Evolutionary conservation across 2,329 filamentous ascomycete genomes (phyloP).

Genomic region (Dothistroma pini): DNA sequence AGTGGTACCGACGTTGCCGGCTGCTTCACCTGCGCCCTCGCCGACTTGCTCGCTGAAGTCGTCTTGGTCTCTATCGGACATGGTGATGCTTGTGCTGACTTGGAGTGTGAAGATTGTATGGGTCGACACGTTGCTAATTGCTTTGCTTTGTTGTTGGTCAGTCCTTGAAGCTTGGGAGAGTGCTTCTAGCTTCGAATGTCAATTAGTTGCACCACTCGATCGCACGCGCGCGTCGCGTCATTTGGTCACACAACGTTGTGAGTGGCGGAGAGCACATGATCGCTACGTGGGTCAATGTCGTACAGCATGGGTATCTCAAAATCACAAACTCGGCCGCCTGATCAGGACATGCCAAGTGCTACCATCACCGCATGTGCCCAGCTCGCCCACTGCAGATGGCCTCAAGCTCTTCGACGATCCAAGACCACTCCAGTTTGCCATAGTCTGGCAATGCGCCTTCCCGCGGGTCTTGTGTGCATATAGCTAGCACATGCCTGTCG

Average conservation of each 20-base stretch:
- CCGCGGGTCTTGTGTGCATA: no score
- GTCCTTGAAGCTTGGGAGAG: background rate
- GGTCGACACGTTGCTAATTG: background rate
- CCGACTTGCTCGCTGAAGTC: background rate
- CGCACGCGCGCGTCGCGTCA: background rate
- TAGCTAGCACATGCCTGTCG: no score
- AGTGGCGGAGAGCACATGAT: background rate
- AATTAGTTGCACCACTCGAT: no score
- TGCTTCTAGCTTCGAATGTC: background rate
- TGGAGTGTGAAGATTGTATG: background rate
- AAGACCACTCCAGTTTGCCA: background rate
- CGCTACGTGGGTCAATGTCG: background rate
- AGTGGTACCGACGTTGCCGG: background rate
- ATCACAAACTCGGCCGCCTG: background rate
- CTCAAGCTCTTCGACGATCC: background rate
- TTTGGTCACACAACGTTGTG: background rate
- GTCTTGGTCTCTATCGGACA: background rate
- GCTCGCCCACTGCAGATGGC: background rate
- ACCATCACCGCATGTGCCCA: background rate
- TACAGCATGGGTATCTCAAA: background rate
- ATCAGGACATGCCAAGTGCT: background rate
- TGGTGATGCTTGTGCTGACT: background rate
- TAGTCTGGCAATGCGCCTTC: background rate
- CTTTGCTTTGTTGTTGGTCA: background rate
- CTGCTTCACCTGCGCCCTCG: slow-evolving; percentile 1